A percentile compares a stretch with the other conserved stretches of the same genome.
Evolutionary conservation across 345 rosid species (phyloP).

Genomic region (Clarkia xantiana): DNA sequence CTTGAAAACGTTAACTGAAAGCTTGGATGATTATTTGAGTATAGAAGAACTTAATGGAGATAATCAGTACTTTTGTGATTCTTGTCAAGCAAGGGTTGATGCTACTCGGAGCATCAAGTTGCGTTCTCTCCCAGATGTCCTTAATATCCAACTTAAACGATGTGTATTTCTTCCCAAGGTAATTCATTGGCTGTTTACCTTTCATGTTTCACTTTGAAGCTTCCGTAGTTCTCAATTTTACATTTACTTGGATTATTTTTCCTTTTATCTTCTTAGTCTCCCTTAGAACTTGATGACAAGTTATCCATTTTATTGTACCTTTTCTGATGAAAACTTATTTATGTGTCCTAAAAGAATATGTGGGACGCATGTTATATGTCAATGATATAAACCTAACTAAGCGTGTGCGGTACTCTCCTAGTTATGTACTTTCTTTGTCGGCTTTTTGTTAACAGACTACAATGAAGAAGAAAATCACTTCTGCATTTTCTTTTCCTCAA

Average conservation of each 20-base stretch:
- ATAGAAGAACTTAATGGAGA: conserved; percentile 85
- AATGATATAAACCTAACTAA: too few relatives aligned
- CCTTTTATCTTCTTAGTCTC: neutral
- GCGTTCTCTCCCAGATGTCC: conserved; percentile 73
- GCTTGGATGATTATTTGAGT: conserved; percentile 80
- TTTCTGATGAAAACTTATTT: too few relatives aligned
- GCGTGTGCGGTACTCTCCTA: conserved; percentile 4
- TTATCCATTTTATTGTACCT: too few relatives aligned
- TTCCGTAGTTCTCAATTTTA: neutral
- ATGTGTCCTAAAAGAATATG: too few relatives aligned
- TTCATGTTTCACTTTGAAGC: neutral
- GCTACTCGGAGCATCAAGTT: conserved; percentile 91
- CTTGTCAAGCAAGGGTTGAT: conserved; percentile 77
- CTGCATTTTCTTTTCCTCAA: conserved; percentile 73
- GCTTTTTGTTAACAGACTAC: conserved; percentile 70
- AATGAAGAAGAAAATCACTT: conserved; percentile 82
- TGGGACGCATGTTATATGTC: too few relatives aligned
- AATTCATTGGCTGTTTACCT: conserved; percentile 8
- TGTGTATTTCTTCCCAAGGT: conserved; percentile 92
- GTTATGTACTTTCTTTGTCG: conserved; percentile 11
- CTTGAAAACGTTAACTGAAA: conserved; percentile 64
- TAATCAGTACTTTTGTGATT: conserved; percentile 80
- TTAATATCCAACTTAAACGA: conserved; percentile 93
- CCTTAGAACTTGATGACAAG: too few relatives aligned
- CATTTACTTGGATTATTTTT: neutral